Percentiles rank a stretch among this genome's conserved stretches.
phyloP scores from a whole-genome alignment of 2,329 filamentous ascomycete genomes.

The Fusarium guadeloupense region DNA sequence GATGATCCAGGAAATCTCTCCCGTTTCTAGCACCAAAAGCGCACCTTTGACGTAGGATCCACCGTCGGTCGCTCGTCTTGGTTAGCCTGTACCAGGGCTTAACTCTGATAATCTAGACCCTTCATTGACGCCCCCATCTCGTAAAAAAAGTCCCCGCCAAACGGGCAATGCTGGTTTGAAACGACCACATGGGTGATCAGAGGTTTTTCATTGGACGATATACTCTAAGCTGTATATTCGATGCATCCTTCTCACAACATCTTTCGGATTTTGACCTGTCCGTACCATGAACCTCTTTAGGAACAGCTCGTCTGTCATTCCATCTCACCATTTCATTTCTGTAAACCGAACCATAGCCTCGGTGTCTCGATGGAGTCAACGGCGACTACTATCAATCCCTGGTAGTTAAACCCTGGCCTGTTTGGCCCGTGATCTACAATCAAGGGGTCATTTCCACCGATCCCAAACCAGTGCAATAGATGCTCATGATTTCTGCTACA shows the following conservation, averaged over 20 bases:
- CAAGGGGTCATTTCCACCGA: neutral
- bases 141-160: slow-evolving; percentile 2
- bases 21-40: neutral
- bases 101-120: slow-evolving; percentile 3
- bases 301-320: too few relatives aligned
- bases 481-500: too few relatives aligned
- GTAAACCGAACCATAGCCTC: slow-evolving; percentile 4
- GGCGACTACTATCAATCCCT: neutral
- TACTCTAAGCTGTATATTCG: too few relatives aligned
- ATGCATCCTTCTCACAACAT: too few relatives aligned
- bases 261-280: too few relatives aligned
- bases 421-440: neutral
- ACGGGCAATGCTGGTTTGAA: slow-evolving; percentile 13
- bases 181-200: slow-evolving; percentile 34
- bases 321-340: slow-evolving; percentile 3
- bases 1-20: neutral
- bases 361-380: slow-evolving; percentile 1
- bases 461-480: too few relatives aligned
- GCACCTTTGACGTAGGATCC: neutral
- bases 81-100: slow-evolving; percentile 14
- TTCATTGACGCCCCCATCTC: neutral
- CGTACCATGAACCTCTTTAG: too few relatives aligned
- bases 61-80: slow-evolving; percentile 26
- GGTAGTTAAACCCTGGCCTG: slow-evolving; percentile 1
- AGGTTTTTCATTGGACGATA: slow-evolving; percentile 23